These are phyloP conservation scores for Clarireedia monteithiana DNA, from an alignment of 2,329 filamentous ascomycete genomes.

Conservation along the genomic window DNA sequence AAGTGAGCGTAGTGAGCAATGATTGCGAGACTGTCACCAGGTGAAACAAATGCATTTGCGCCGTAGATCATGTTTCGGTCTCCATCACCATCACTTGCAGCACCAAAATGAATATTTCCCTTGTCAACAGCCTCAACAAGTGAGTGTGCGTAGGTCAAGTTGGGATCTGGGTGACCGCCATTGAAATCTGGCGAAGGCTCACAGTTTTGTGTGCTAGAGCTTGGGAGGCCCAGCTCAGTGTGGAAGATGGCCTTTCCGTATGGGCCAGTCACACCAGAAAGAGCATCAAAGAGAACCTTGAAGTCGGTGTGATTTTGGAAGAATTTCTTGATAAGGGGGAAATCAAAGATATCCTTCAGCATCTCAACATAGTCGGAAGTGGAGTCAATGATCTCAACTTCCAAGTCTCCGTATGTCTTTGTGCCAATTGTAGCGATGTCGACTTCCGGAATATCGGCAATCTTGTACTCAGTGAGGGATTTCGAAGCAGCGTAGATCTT, in stretches of 20 bases:
- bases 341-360: conserved; percentile 99
- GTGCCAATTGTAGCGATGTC: conserved; percentile 78
- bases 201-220: conserved; percentile 81
- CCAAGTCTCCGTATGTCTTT: conserved; percentile 74
- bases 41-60: conserved; percentile 90
- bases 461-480: conserved; percentile 84
- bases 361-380: conserved; percentile 86
- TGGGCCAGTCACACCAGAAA: conserved; percentile 89
- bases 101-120: conserved; percentile 87
- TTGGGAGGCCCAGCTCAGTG: conserved; percentile 78
- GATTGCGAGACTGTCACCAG: conserved; percentile 94
- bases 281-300: conserved; percentile 92
- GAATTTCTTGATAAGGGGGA: conserved; percentile 91
- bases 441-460: conserved; percentile 77
- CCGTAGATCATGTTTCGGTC: conserved; percentile 99
- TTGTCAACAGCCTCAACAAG: conserved; percentile 91
- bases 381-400: conserved; percentile 94
- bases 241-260: conserved; percentile 95
- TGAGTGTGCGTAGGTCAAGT: conserved; percentile 92
- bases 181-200: conserved; percentile 89
- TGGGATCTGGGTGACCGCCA: conserved; percentile 94
- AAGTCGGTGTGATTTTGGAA: conserved; percentile 81
- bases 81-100: conserved; percentile 92
- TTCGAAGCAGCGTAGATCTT: conserved; percentile 95
- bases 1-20: conserved; percentile 94